Evolutionary conservation across 148 eudicot species (phyloP).

Genomic region (Heliamphora exappendiculata): DNA sequence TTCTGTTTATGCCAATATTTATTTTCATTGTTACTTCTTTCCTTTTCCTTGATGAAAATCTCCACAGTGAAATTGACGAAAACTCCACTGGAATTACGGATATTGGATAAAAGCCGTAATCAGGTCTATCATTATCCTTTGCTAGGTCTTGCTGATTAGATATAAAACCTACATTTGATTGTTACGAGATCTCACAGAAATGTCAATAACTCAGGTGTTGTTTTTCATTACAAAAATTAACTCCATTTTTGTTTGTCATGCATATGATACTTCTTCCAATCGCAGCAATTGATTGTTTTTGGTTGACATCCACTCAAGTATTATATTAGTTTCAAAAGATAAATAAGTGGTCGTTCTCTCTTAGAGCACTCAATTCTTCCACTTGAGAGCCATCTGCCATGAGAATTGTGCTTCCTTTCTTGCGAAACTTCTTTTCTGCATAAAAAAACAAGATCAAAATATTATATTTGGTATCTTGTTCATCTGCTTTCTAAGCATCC

Average conservation of each 20-base stretch:
- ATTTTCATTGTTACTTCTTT: too few species aligned
- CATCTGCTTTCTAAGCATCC: neutral
- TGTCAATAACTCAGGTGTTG: neutral
- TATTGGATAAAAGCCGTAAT: conserved; percentile 22
- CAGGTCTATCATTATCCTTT: conserved; percentile 6
- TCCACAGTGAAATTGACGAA: too few species aligned
- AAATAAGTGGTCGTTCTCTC: conserved; percentile 51
- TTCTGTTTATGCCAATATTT: too few species aligned
- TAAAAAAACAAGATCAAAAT: neutral
- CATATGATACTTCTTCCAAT: neutral
- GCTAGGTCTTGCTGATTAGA: neutral
- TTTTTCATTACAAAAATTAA: neutral
- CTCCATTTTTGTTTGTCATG: neutral
- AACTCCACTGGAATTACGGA: conserved; percentile 47
- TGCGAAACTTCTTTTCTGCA: conserved; percentile 47
- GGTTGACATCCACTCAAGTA: neutral
- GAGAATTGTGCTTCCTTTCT: conserved; percentile 38
- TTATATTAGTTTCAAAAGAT: conserved; percentile 21
- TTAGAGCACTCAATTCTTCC: conserved; percentile 39
- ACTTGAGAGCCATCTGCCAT: conserved; percentile 49
- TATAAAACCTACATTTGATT: neutral
- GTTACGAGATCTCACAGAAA: neutral
- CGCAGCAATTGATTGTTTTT: neutral
- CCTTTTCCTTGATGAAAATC: too few species aligned
- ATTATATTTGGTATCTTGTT: neutral